phyloP scores from a whole-genome alignment of 306 rosid genomes.

The Gastrolobium bilobum region DNA sequence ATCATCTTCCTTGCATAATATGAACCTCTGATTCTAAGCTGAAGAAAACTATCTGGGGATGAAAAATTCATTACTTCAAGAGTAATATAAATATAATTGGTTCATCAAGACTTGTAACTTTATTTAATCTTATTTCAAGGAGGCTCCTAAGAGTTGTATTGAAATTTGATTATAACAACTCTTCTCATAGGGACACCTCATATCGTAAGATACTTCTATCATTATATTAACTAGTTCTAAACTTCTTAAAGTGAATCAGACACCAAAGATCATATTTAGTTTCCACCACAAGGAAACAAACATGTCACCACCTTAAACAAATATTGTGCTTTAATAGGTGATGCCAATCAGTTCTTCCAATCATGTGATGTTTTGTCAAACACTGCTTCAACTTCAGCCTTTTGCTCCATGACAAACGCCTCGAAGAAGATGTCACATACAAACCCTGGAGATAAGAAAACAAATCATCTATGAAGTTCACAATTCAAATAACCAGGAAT shows the following conservation, averaged over 20 bases:
- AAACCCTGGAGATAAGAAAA: conserved; percentile 65
- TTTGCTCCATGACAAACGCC: conserved; percentile 69
- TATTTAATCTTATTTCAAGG: conserved; percentile 28
- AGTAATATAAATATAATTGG: conserved; percentile 16
- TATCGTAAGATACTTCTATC: conserved; percentile 29
- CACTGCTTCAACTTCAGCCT: conserved; percentile 68
- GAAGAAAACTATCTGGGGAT: conserved; percentile 7
- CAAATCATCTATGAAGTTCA: conserved; percentile 19
- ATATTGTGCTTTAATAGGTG: conserved; percentile 53
- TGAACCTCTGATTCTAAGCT: conserved; percentile 15
- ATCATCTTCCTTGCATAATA: conserved; percentile 10
- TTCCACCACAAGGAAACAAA: conserved; percentile 32
- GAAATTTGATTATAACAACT: conserved; percentile 12
- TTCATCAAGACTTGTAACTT: not conserved
- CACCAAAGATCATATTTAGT: conserved; percentile 25
- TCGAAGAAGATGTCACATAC: conserved; percentile 59
- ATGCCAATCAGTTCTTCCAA: conserved; percentile 65
- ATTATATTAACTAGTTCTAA: conserved; percentile 28
- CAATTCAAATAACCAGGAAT: conserved; percentile 16
- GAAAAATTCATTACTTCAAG: conserved; percentile 4
- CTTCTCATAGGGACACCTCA: conserved; percentile 16
- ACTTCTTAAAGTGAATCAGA: conserved; percentile 32
- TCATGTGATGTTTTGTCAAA: conserved; percentile 61
- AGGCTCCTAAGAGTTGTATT: conserved; percentile 23
- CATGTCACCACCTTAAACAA: conserved; percentile 68